Conservation (phyloP, 805 yeast genomes). For the Starmera caribaea region DNA sequence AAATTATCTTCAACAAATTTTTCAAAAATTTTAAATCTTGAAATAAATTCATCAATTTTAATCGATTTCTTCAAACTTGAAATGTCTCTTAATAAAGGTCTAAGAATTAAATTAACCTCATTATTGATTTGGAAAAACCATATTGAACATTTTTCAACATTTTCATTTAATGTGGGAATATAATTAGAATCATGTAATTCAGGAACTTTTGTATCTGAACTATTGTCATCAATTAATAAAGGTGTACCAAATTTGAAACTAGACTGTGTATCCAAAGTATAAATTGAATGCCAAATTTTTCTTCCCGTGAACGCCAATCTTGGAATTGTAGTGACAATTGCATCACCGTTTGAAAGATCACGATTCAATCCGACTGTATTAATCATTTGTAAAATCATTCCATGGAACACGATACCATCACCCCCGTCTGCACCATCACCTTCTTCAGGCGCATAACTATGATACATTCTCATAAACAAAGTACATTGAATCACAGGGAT, state of each 20-base stretch:
- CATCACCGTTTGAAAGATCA: conserved; percentile 34
- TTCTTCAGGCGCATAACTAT: conserved; percentile 41
- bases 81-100: conserved; percentile 26
- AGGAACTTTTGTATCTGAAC: conserved; percentile 46
- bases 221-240: conserved; percentile 25
- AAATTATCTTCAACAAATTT: conserved; percentile 19
- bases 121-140: conserved; percentile 21
- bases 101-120: conserved; percentile 21
- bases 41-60: conserved; percentile 27
- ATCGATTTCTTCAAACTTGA: conserved; percentile 31
- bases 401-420: conserved; percentile 37
- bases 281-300: conserved; percentile 47
- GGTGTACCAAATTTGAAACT: conserved; percentile 41
- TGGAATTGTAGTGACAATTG: conserved; percentile 14
- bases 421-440: conserved; percentile 49
- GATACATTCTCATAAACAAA: conserved; percentile 40
- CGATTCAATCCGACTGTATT: conserved; percentile 48
- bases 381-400: conserved; percentile 46
- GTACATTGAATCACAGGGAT: conserved; percentile 46
- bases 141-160: conserved; percentile 32
- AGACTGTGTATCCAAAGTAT: conserved; percentile 35
- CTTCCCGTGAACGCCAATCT: conserved; percentile 38
- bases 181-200: conserved; percentile 21
- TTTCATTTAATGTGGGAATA: conserved; percentile 27
- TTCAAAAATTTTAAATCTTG: conserved; percentile 28